These are phyloP conservation scores for Clitoria ternatea DNA, from an alignment of 306 rosid species.

Conservation along the genomic window DNA sequence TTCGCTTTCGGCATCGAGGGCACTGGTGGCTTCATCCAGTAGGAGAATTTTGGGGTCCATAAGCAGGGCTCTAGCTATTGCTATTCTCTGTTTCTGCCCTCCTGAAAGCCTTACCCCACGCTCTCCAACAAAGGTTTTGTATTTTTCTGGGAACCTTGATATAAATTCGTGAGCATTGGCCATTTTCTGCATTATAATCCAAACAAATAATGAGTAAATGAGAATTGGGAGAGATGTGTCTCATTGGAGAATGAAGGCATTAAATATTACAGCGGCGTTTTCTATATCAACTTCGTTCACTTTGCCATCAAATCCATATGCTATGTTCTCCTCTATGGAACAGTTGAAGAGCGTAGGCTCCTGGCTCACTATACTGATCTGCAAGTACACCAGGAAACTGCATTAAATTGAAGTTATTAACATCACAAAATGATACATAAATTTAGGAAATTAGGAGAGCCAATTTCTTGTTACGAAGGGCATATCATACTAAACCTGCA, in stretches of 20 bases:
- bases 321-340: constrained; percentile 79
- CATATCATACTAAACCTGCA: neutral
- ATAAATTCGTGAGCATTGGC: constrained; percentile 69
- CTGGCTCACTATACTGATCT: constrained; percentile 84
- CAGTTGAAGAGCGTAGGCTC: constrained; percentile 78
- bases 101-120: constrained; percentile 71
- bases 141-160: constrained; percentile 58
- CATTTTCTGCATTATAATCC: constrained; percentile 58
- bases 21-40: constrained; percentile 78
- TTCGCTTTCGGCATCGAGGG: constrained; percentile 78
- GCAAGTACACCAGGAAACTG: constrained; percentile 24
- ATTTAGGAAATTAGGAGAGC: neutral
- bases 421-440: constrained; percentile 14
- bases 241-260: neutral
- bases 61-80: constrained; percentile 69
- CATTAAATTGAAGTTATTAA: neutral
- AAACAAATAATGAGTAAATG: constrained; percentile 1
- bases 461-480: constrained; percentile 8
- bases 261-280: constrained; percentile 61
- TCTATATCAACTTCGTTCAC: constrained; percentile 42
- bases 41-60: constrained; percentile 63
- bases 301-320: constrained; percentile 72
- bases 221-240: neutral
- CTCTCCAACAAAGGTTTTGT: constrained; percentile 63
- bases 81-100: constrained; percentile 77